A percentile compares a stretch with the other conserved stretches of the same genome.
phyloP scores from a whole-genome alignment of 2,329 filamentous ascomycete genomes.

The Fusarium robinianum region DNA sequence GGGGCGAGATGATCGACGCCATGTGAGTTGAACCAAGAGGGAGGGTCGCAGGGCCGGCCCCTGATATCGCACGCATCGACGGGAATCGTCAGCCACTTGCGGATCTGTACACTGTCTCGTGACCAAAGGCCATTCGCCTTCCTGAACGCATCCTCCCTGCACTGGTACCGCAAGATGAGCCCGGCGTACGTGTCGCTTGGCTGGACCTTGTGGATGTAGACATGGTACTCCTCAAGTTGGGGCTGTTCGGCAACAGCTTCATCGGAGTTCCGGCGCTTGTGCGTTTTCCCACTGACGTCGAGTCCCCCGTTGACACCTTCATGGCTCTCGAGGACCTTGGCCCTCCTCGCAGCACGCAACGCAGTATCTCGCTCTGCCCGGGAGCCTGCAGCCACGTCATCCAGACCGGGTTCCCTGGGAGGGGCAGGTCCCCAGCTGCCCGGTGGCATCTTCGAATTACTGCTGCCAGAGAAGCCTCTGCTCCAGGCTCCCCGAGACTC shows the following conservation, averaged over 20 bases:
- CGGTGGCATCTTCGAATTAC: constrained; percentile 19
- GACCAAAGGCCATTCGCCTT: constrained; percentile 95
- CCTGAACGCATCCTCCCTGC: constrained; percentile 78
- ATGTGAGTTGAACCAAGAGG: constrained; percentile 46
- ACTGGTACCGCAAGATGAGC: constrained; percentile 87
- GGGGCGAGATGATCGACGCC: constrained; percentile 57
- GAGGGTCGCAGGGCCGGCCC: constrained; percentile 68
- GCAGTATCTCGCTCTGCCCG: constrained; percentile 57
- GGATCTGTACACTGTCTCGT: constrained; percentile 84
- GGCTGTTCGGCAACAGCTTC: constrained; percentile 58
- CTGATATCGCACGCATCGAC: constrained; percentile 88
- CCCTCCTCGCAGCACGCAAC: constrained; percentile 60
- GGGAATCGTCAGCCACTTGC: constrained; percentile 80
- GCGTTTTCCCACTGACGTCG: constrained; percentile 58
- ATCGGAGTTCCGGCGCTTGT: constrained; percentile 72
- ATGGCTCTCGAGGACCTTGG: constrained; percentile 64
- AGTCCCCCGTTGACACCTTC: constrained; percentile 63
- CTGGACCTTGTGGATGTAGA: constrained; percentile 87
- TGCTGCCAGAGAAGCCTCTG: constrained; percentile 22
- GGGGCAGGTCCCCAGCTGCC: constrained; percentile 57
- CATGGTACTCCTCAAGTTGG: constrained; percentile 74
- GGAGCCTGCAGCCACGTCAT: constrained; percentile 60
- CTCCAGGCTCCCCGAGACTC: constrained; percentile 29
- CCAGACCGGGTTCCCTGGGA: constrained; percentile 43
- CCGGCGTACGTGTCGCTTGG: constrained; percentile 87